These are phyloP conservation scores for Zoysia japonica DNA, from an alignment of 176 grass and related monocot species.

Conservation along the genomic window DNA sequence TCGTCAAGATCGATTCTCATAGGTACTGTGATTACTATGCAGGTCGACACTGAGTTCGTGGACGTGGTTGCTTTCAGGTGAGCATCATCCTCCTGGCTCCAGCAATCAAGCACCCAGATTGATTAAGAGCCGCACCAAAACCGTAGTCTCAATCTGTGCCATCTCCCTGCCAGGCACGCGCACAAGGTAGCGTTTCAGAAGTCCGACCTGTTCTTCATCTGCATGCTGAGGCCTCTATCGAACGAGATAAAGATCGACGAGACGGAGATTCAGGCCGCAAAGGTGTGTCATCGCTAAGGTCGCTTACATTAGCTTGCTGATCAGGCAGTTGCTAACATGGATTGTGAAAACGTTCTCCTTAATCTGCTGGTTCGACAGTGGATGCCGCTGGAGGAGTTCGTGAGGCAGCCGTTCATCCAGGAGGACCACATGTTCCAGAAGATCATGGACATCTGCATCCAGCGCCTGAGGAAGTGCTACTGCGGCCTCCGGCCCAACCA, in stretches of 20 bases:
- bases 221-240: constrained; percentile 85
- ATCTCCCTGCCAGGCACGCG: constrained; percentile 54
- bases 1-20: neutral
- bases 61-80: constrained; percentile 94
- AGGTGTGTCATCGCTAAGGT: constrained; percentile 43
- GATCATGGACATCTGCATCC: constrained; percentile 90
- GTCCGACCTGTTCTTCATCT: constrained; percentile 97
- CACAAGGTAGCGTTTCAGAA: constrained; percentile 90
- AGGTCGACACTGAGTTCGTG: constrained; percentile 86
- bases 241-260: constrained; percentile 87
- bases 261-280: constrained; percentile 83
- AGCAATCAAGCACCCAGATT: neutral
- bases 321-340: neutral
- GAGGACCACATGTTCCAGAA: constrained; percentile 96
- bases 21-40: constrained; percentile 33
- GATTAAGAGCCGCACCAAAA: neutral
- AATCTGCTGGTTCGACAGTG: constrained; percentile 45
- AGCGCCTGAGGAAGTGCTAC: constrained; percentile 77
- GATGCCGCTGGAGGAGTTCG: constrained; percentile 80
- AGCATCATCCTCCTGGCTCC: neutral
- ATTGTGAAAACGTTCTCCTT: neutral
- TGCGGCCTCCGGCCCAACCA: constrained; percentile 80
- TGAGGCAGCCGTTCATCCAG: constrained; percentile 81
- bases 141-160: neutral
- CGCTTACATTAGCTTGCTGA: too few relatives aligned